phyloP scores from a whole-genome alignment of 257 asterid species.

The Mentha longifolia region DNA sequence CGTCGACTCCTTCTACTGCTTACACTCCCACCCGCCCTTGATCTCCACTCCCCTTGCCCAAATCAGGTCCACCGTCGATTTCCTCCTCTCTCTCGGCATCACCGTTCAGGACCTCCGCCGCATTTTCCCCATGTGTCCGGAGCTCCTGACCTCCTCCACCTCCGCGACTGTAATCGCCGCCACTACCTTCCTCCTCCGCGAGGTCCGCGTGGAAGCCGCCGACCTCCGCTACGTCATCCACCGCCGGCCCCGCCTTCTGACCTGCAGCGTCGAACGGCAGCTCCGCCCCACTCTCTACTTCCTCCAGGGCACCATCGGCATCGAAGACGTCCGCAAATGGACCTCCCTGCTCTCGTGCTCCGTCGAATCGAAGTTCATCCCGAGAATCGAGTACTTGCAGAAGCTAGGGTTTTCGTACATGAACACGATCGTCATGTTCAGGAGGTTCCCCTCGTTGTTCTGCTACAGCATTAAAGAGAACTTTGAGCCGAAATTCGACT shows the following conservation, averaged over 20 bases:
- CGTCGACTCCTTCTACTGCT: conserved; percentile 70
- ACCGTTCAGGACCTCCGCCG: conserved; percentile 66
- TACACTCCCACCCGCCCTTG: conserved; percentile 58
- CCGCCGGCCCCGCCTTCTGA: conserved; percentile 84
- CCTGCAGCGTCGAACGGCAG: conserved; percentile 55
- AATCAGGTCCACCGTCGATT: conserved; percentile 61
- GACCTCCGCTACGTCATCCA: conserved; percentile 75
- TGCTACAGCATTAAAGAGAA: conserved; percentile 84
- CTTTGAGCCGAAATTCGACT: conserved; percentile 80
- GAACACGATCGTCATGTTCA: conserved; percentile 62
- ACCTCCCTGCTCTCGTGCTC: conserved; percentile 76
- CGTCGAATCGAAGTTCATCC: conserved; percentile 78
- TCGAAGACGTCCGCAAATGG: conserved; percentile 60
- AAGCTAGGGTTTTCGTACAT: conserved; percentile 68
- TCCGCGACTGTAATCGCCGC: conserved; percentile 58
- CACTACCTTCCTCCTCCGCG: conserved; percentile 79
- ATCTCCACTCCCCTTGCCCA: conserved; percentile 62
- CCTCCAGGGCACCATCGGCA: conserved; percentile 77
- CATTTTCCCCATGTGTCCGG: conserved; percentile 82
- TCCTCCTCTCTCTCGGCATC: conserved; percentile 65
- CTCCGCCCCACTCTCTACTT: conserved; percentile 89
- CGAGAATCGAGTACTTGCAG: conserved; percentile 74
- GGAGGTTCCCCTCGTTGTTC: conserved; percentile 84
- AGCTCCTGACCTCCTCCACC: conserved; percentile 57
- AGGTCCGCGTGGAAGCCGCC: conserved; percentile 57